Conservation (phyloP, 2,329 filamentous ascomycete species). For the Parascedosporium putredinis region DNA sequence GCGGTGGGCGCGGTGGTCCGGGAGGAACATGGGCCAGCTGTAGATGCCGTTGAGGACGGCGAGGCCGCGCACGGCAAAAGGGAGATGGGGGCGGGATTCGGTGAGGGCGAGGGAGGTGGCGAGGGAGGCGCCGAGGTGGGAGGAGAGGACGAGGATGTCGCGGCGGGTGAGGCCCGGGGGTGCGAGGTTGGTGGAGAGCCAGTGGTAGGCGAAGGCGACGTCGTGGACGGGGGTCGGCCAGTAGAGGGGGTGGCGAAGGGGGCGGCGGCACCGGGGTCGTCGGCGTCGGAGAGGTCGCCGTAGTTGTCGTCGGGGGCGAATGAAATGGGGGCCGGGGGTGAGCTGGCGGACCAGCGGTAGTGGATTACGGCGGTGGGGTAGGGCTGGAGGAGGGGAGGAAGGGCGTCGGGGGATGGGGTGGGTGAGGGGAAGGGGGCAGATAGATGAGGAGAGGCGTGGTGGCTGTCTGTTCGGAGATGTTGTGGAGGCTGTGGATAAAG, state of each 20-base stretch:
- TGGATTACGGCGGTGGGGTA: slow-evolving; percentile 44
- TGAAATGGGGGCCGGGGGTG: slow-evolving; percentile 10
- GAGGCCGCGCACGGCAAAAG: slow-evolving; percentile 40
- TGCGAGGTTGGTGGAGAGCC: slow-evolving; percentile 35
- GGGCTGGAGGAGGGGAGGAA: slow-evolving; percentile 31
- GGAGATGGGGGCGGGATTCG: slow-evolving; percentile 33
- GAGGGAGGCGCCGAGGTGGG: slow-evolving; percentile 46
- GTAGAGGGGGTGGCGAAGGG: slow-evolving; percentile 17
- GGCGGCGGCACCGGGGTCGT: slow-evolving; percentile 6
- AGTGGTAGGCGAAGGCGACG: slow-evolving; percentile 40
- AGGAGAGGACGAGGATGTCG: slow-evolving; percentile 37
- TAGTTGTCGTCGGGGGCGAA: too few species aligned
- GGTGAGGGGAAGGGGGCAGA: slow-evolving; percentile 34
- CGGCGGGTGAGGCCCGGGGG: slow-evolving; percentile 25
- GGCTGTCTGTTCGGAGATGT: slow-evolving; percentile 26
- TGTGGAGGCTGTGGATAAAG: slow-evolving; percentile 32
- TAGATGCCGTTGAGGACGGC: slow-evolving; percentile 51
- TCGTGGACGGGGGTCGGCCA: slow-evolving; percentile 53
- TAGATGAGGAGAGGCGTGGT: slow-evolving; percentile 41
- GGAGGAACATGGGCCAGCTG: slow-evolving; percentile 53
- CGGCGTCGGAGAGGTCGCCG: too few species aligned
- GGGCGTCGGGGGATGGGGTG: slow-evolving; percentile 15
- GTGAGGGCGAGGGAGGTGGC: slow-evolving; percentile 48
- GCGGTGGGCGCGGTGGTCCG: slow-evolving; percentile 36
- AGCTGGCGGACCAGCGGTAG: slow-evolving; percentile 45